Base-by-base conservation (phyloP, 495 filamentous ascomycete genomes). In the Penicillium pancosmium region DNA sequence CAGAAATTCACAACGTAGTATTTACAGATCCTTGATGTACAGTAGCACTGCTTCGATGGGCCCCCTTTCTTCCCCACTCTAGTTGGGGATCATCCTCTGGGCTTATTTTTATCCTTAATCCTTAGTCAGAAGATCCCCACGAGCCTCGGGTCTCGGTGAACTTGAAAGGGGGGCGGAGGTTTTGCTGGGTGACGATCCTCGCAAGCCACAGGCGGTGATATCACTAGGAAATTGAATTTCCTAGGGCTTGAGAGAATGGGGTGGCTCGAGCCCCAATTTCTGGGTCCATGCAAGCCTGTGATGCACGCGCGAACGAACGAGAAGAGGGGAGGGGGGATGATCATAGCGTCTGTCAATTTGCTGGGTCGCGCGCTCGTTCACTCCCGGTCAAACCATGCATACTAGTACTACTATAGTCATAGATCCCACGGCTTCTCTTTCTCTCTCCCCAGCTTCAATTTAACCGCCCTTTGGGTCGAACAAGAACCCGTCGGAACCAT, bases 81-180 rank as follows among this genome's bases (percentile, higher is more conserved):
- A 34, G 15, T 51, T 51, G 63, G 41, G 54, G 55, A 67, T 67
- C 63, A 54, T 47, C 62, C n/a, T 55, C 34, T 59, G 16, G 43
- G 52, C 53, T 57, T 66, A 60, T 66, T 66, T 61, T 61, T 59
- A 65, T 52, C 52, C 27, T 50, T 52, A 40, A 27, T 52, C 47
- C 27, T 52, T 54, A 61, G 50, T 53, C 19, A 41, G 25, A 16
- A 46, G 61, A 65, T 54, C 55, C 55, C 56, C 51, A 46, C 47
- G 58, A 65, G 52, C 56, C 55, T 59, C 55, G 60, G 55, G 52
- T 52, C 53, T 60, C 55, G 63, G 55, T 50, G 53, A 54, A 57
- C 27, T 47, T 41, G 47, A 63, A 46, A 35, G 50, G 52, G 60
- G 59, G 36, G 23, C 23, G 23, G 18, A 50, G 19, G 12, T 35